Conservation (phyloP, 176 grass and related monocot species). For the Melocanna baccifera region DNA sequence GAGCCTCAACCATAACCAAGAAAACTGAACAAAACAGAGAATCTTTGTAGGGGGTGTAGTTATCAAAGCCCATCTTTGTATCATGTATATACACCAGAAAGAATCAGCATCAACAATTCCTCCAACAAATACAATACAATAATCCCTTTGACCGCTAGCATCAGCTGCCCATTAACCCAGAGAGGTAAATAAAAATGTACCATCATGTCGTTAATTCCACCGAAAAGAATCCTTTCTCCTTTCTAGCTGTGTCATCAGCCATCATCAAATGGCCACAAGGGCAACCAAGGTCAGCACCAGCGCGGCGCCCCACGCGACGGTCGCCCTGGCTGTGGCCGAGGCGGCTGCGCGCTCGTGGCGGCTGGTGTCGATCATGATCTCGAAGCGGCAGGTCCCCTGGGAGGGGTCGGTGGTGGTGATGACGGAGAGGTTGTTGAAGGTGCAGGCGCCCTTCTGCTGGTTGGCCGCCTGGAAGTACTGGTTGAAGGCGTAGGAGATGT, state of each 20-base stretch:
- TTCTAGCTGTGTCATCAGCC: not conserved
- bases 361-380: constrained; percentile 72
- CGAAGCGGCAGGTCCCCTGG: constrained; percentile 58
- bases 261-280: not conserved
- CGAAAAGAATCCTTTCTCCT: not conserved
- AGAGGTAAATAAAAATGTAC: constrained; percentile 25
- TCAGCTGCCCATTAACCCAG: not conserved
- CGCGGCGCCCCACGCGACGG: not conserved
- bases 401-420: constrained; percentile 74
- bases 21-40: not conserved
- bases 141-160: not conserved
- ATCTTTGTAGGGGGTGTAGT: no score
- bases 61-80: no score
- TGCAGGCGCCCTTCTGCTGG: constrained; percentile 65
- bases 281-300: not conserved
- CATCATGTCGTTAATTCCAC: not conserved
- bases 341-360: constrained; percentile 35
- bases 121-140: not conserved
- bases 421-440: constrained; percentile 61
- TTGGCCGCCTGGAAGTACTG: constrained; percentile 68
- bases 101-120: constrained; percentile 12
- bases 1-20: not conserved
- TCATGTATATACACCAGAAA: constrained; percentile 22
- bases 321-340: not conserved
- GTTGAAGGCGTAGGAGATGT: constrained; percentile 91